These are phyloP conservation scores for Penicillium freii DNA, from an alignment of 2,329 filamentous ascomycete species.

Conservation along the genomic window DNA sequence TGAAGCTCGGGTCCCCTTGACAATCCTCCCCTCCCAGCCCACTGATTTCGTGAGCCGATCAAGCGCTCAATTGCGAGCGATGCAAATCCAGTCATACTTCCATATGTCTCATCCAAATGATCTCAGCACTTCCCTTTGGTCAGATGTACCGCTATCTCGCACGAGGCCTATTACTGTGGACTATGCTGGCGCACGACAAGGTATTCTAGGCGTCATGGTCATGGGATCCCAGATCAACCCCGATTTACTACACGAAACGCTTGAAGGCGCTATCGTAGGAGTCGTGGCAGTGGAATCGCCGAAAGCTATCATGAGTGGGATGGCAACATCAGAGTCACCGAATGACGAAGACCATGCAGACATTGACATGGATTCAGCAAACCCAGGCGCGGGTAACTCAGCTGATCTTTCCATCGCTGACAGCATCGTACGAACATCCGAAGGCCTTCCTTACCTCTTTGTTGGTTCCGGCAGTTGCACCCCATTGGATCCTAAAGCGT, in stretches of 20 bases:
- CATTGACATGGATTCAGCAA: conserved; percentile 20
- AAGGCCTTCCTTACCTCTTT: conserved; percentile 53
- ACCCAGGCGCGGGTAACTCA: neutral
- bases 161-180: conserved; percentile 50
- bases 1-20: conserved; percentile 38
- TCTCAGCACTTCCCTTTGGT: conserved; percentile 43
- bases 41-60: conserved; percentile 47
- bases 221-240: conserved; percentile 51
- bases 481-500: conserved; percentile 49
- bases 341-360: conserved; percentile 15
- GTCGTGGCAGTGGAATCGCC: conserved; percentile 51
- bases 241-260: conserved; percentile 49
- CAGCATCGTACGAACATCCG: conserved; percentile 43
- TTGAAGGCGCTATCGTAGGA: conserved; percentile 56
- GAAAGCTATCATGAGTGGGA: conserved; percentile 28
- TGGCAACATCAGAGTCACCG: conserved; percentile 1
- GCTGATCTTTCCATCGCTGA: neutral
- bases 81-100: conserved; percentile 64
- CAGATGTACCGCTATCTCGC: conserved; percentile 45
- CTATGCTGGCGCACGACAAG: conserved; percentile 46
- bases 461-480: conserved; percentile 41
- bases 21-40: conserved; percentile 48
- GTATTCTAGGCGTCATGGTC: conserved; percentile 53
- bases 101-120: conserved; percentile 43
- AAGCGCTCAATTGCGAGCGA: conserved; percentile 52